Percentiles rank a stretch among this genome's conserved stretches.
These are phyloP conservation scores for Triticum monococcum DNA, from an alignment of 176 grass and related monocot species.

Conservation along the genomic window DNA sequence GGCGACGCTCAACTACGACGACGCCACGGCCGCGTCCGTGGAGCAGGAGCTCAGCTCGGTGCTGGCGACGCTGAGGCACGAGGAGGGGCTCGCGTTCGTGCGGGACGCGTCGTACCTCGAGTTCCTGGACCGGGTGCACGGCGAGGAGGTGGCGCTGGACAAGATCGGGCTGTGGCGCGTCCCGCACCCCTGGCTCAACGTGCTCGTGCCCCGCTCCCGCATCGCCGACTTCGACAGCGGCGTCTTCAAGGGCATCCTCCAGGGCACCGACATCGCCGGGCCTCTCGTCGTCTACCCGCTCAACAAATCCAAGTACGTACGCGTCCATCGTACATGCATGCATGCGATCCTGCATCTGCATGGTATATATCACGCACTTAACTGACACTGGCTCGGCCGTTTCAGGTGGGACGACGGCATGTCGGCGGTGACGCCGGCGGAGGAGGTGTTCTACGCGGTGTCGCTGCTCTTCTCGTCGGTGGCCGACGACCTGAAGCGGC, in stretches of 20 bases:
- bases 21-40: neutral
- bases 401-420: slow-evolving; percentile 68
- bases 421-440: slow-evolving; percentile 70
- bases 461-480: slow-evolving; percentile 53
- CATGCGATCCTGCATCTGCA: neutral
- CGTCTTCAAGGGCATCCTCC: slow-evolving; percentile 66
- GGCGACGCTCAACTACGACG: slow-evolving; percentile 50
- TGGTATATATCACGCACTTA: neutral
- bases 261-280: slow-evolving; percentile 43
- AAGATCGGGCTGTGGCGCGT: slow-evolving; percentile 56
- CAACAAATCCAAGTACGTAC: slow-evolving; percentile 60
- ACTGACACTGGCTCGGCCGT: neutral
- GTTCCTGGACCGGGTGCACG: slow-evolving; percentile 67
- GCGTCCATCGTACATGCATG: neutral
- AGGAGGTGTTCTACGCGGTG: slow-evolving; percentile 78
- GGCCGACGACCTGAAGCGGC: slow-evolving; percentile 22
- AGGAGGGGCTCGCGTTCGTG: slow-evolving; percentile 46
- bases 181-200: slow-evolving; percentile 78
- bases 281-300: slow-evolving; percentile 66
- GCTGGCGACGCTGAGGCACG: slow-evolving; percentile 42
- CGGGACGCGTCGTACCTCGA: slow-evolving; percentile 47
- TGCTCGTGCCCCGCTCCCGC: slow-evolving; percentile 61
- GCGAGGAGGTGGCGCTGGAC: slow-evolving; percentile 40
- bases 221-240: slow-evolving; percentile 64
- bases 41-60: slow-evolving; percentile 26